Conservation (phyloP, 1,284 basidiomycete species). For the Anthracocystis panici-leucophaei region DNA sequence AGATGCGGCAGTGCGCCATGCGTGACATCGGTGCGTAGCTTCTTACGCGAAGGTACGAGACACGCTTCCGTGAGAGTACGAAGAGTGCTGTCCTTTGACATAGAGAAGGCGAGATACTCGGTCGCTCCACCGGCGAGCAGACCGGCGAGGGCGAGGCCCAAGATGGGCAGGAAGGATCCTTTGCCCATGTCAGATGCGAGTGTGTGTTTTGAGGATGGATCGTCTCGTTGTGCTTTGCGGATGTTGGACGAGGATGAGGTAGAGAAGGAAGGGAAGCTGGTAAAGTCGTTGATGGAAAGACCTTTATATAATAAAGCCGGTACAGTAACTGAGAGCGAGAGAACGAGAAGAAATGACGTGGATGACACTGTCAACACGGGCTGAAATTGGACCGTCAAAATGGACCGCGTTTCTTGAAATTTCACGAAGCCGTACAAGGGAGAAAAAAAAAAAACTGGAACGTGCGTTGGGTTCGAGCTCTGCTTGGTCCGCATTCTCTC, state of each 20-base stretch:
- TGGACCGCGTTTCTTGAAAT: not conserved
- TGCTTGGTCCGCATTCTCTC: slow-evolving; percentile 29
- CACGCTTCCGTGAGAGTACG: slow-evolving; percentile 21
- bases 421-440: not conserved
- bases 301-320: not conserved
- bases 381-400: not conserved
- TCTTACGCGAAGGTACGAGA: slow-evolving; percentile 36
- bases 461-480: slow-evolving; percentile 36
- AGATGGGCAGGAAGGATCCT: slow-evolving; percentile 35
- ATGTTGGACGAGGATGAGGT: not conserved
- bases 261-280: not conserved
- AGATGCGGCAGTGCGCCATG: slow-evolving; percentile 30
- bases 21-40: slow-evolving; percentile 40
- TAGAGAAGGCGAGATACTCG: slow-evolving; percentile 23
- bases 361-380: not conserved
- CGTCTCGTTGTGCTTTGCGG: not conserved
- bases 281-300: not conserved
- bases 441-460: slow-evolving; percentile 24
- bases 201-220: not conserved
- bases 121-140: slow-evolving; percentile 33
- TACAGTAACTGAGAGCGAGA: not conserved
- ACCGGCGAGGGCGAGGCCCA: slow-evolving; percentile 32
- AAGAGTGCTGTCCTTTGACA: slow-evolving; percentile 25
- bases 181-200: slow-evolving; percentile 22
- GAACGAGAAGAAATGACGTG: slow-evolving; percentile 1